Evolutionary conservation across 345 rosid genomes (phyloP).

Genomic region (Populus tremula): DNA sequence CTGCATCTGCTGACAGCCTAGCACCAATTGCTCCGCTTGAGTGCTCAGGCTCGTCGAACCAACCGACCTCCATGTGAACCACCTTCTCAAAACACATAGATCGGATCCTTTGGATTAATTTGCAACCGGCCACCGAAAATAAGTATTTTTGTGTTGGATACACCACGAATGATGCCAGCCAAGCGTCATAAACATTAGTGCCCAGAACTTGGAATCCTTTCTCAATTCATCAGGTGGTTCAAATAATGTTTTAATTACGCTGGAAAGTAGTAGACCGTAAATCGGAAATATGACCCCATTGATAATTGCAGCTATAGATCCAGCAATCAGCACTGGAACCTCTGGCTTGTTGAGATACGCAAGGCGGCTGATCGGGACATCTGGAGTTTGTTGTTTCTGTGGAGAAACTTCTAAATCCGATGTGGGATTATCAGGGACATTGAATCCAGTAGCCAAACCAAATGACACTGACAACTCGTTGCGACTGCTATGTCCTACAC

Average conservation of each 20-base stretch:
- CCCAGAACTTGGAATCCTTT: conserved; percentile 70
- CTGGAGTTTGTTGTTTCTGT: conserved; percentile 26
- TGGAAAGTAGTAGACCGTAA: conserved; percentile 58
- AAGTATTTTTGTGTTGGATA: conserved; percentile 47
- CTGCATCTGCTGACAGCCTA: conserved; percentile 81
- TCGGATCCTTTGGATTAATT: conserved; percentile 59
- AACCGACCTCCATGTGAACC: conserved; percentile 75
- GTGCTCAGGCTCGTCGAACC: conserved; percentile 74
- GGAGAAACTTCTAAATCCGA: conserved; percentile 30
- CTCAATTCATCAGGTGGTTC: conserved; percentile 54
- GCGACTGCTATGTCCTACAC: conserved; percentile 53
- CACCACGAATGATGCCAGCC: conserved; percentile 47
- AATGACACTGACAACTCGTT: conserved; percentile 55
- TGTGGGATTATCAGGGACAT: conserved; percentile 23
- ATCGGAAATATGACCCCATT: conserved; percentile 62
- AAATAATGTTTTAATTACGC: conserved; percentile 49
- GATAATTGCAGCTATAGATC: conserved; percentile 44
- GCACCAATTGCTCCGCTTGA: conserved; percentile 85
- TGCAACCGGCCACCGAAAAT: conserved; percentile 72
- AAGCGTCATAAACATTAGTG: conserved; percentile 50
- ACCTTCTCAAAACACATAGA: conserved; percentile 79
- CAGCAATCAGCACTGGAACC: conserved; percentile 55
- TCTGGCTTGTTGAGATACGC: conserved; percentile 82
- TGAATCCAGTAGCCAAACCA: conserved; percentile 51
- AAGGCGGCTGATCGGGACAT: conserved; percentile 54